Percentiles rank a stretch among this genome's conserved stretches.
These are phyloP conservation scores for Neonectria sp. DNA, from an alignment of 2,329 filamentous ascomycete species.

Conservation along the genomic window DNA sequence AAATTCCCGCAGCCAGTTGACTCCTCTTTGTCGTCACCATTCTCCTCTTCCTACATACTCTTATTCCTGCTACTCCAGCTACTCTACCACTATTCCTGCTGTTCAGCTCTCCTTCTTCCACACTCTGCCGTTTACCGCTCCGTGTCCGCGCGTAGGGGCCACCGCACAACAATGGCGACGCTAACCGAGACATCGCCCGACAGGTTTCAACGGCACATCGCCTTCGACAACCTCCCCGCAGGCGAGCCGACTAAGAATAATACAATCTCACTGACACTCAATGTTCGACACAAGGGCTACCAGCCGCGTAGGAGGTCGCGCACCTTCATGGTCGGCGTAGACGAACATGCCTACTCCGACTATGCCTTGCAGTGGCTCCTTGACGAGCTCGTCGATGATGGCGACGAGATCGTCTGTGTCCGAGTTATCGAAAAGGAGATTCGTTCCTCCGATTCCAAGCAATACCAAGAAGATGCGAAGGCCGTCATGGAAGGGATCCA, in stretches of 20 bases:
- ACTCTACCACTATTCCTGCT: slow-evolving; percentile 13
- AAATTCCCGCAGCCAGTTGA: slow-evolving; percentile 47
- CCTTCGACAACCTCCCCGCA: slow-evolving; percentile 72
- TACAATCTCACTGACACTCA: slow-evolving; percentile 82
- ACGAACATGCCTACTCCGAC: slow-evolving; percentile 92
- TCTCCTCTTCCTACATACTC: slow-evolving; percentile 7
- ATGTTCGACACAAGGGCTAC: slow-evolving; percentile 89
- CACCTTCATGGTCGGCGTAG: slow-evolving; percentile 91
- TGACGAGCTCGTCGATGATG: slow-evolving; percentile 92
- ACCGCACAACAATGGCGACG: slow-evolving; percentile 55
- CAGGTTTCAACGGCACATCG: slow-evolving; percentile 73
- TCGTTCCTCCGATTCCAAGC: slow-evolving; percentile 73
- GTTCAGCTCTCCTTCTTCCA: slow-evolving; percentile 27
- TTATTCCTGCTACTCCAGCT: slow-evolving; percentile 1
- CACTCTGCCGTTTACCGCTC: slow-evolving; percentile 22
- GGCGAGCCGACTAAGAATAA: slow-evolving; percentile 73
- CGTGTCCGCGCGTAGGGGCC: slow-evolving; percentile 30
- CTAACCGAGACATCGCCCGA: slow-evolving; percentile 59
- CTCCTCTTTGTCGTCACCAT: slow-evolving; percentile 33
- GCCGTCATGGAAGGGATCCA: slow-evolving; percentile 83
- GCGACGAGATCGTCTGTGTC: slow-evolving; percentile 93
- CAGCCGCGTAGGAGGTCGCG: slow-evolving; percentile 84
- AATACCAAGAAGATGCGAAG: slow-evolving; percentile 83
- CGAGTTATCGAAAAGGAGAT: slow-evolving; percentile 89
- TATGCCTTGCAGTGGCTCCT: slow-evolving; percentile 94